phyloP scores from a whole-genome alignment of 495 filamentous ascomycete species.

The Penicillium bovifimosum region DNA sequence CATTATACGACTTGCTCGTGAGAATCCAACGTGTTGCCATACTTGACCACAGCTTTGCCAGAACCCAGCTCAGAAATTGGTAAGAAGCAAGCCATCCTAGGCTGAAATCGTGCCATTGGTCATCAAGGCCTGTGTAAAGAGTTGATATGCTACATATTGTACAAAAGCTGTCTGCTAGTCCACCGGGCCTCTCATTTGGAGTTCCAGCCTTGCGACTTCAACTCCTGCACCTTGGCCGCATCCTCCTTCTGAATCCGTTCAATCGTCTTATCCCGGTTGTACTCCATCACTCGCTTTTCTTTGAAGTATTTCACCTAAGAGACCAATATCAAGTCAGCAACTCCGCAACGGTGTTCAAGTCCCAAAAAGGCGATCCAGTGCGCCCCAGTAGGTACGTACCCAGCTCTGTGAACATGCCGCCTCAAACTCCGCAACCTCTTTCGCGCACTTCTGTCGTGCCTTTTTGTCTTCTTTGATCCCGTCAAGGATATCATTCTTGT shows the following conservation, averaged over 20 bases:
- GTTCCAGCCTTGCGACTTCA: constrained; percentile 44
- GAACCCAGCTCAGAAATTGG: no score
- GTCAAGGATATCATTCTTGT: constrained; percentile 75
- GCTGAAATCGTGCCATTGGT: constrained; percentile 4
- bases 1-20: no score
- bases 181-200: constrained; percentile 11
- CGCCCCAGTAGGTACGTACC: constrained; percentile 49
- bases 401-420: constrained; percentile 71
- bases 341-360: neutral
- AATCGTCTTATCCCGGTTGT: constrained; percentile 73
- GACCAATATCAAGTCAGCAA: constrained; percentile 10
- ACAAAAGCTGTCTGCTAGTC: constrained; percentile 6
- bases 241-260: constrained; percentile 76
- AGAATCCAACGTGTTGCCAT: no score
- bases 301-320: constrained; percentile 93
- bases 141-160: constrained; percentile 30
- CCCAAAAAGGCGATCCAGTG: neutral
- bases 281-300: constrained; percentile 85
- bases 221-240: constrained; percentile 50
- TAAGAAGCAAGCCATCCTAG: neutral
- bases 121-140: constrained; percentile 18
- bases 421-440: constrained; percentile 62
- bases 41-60: no score
- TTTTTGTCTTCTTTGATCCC: constrained; percentile 66
- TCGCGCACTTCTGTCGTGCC: constrained; percentile 60